Evolutionary conservation across 2,329 filamentous ascomycete genomes (phyloP), one percentile per base, ranked within the genome.

Genomic region (Talaromyces sp.): DNA sequence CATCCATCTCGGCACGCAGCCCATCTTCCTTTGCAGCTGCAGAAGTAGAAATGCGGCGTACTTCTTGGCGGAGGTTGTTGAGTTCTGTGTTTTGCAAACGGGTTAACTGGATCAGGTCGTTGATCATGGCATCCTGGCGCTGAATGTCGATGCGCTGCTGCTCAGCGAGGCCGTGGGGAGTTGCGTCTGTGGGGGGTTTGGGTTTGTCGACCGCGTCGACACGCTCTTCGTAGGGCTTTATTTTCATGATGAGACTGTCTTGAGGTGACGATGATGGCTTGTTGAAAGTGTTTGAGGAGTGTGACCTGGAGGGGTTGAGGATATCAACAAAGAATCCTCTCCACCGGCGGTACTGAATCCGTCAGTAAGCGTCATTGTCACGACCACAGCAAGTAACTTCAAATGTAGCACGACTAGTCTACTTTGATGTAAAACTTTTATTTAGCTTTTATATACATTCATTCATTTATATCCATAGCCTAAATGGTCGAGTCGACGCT

Each of bases 1-100:
- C 35, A 11, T 57, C 54, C n/a, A 61, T n/a, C 12, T 46, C 43
- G 7, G 8, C 35, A 48, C 54, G 56, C 41, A 61, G 10, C 26
- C 50, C 50, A 29, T 51, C 21, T n/a, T 61, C 38, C 26, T 57
- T 38, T 6, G 38, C 12, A 27, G 51, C 17, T 54, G 19, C 17
- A 54, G 43, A 46, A 3, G 41, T 2, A 19, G 43, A 46, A 14
- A 46, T 46, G 43, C 43, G 43, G 1, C 43, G 43, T 19, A 46
- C 9, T 4, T 46, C 43, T 14, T 46, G 19, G 1, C 43, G 19
- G 5, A 61, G 56, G 3, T 52, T 48, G 12, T 61, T 61, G 8
- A 61, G 57, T 14, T 61, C 59, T 17, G 48, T 57, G 17, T 61
- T 61, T 24, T 61, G 59, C n/a, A 57, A 19, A 17, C 59, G 59